Base-by-base conservation (phyloP, 208 protist genomes). In the Acanthamoeba castellanii region DNA sequence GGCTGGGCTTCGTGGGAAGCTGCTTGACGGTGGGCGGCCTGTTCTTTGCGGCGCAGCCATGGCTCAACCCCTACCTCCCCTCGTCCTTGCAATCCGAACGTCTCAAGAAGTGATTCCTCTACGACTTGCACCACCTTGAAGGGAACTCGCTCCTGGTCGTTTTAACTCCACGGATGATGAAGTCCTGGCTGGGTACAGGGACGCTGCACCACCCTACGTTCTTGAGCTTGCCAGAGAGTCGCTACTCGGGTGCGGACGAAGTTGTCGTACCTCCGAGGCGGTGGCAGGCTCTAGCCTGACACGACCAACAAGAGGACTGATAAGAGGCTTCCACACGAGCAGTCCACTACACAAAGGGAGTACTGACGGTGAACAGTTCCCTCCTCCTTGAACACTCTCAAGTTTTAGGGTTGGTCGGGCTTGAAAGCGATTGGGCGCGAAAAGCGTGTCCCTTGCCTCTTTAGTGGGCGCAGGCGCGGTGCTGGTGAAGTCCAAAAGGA, bases 61-160 rank as follows among this genome's bases (percentile, higher is more conserved):
- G 76, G 76, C 34, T 55, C 42, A 84, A 84, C 45, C 76, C 76
- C 25, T 84, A 84, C 76, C 45, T 84, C 42, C 76, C 76, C 76
- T 47, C 76, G 25, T 18, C 27, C 22, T 0, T 84, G 76, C 76
- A 84, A 22, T 84, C 76, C 9, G 32, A 45, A 14, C 76, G 45
- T 18, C 76, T 84, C 45, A 57, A 47, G 76, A 84, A 84, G 22
- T 30, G 14, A 18, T 61, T 61, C 55, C 55, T 70, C 22, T 42
- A 37, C 32, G 3, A 1, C 32, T 70, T 68, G 27, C 61, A 68
- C n/a, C 64, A 30, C 64, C n/a, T 70, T 32, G 22, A 1, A 70
- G 64, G n/a, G 64, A 70, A 5, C 22, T 32, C 64, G n/a, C 8
- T 30, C 11, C 27, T 70, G 18, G 64, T 70, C 27, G n/a, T 30